These are phyloP conservation scores for Dittrichia graveolens DNA, from an alignment of 129 eudicot species.

Conservation along the genomic window DNA sequence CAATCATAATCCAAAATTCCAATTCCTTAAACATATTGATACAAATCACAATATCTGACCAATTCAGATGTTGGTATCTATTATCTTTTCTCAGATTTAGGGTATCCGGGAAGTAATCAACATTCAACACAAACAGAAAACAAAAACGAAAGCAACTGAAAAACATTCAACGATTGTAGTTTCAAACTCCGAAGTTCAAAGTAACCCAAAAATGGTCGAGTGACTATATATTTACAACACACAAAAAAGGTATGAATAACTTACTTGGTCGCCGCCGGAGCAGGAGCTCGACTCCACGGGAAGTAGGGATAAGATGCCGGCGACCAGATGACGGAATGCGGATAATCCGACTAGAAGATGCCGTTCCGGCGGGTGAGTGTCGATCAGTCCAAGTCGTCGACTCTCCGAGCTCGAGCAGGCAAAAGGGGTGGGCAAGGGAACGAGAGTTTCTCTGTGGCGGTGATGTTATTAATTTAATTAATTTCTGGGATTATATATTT, in stretches of 20 bases:
- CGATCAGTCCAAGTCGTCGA: slow-evolving; percentile 23
- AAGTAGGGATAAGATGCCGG: slow-evolving; percentile 1
- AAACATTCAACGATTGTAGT: slow-evolving; percentile 15
- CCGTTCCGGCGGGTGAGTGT: neutral
- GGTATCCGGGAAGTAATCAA: neutral
- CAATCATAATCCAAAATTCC: slow-evolving; percentile 1
- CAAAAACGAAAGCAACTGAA: neutral
- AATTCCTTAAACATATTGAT: neutral
- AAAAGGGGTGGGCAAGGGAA: neutral
- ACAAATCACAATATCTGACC: neutral
- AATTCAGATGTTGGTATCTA: neutral
- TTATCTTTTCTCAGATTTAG: neutral
- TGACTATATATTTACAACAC: slow-evolving; percentile 1
- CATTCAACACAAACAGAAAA: slow-evolving; percentile 9
- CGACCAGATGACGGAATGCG: slow-evolving; percentile 12
- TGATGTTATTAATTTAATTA: no score
- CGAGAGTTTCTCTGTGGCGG: no score
- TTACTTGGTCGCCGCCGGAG: slow-evolving; percentile 33
- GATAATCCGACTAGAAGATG: slow-evolving; percentile 1
- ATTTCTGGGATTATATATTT: no score
- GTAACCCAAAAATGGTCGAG: neutral
- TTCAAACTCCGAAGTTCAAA: neutral
- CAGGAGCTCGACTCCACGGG: slow-evolving; percentile 32
- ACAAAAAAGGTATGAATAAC: neutral
- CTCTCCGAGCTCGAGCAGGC: slow-evolving; percentile 24